Evolutionary conservation across 1,139 yeast genomes (phyloP).

Genomic region (Saccharomyces hybrid): DNA sequence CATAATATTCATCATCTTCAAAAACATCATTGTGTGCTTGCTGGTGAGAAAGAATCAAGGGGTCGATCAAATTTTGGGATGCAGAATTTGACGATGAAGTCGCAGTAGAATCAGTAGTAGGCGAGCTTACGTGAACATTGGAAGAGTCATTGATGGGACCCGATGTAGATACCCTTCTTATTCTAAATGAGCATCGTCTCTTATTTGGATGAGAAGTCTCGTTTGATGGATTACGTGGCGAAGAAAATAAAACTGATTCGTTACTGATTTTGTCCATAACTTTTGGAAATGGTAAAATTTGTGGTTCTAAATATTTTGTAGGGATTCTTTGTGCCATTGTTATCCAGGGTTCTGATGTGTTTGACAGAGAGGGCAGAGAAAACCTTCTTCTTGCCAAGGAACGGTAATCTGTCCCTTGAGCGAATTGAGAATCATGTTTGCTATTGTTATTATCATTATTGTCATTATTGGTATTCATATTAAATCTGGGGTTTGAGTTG

Average conservation of each 20-base stretch:
- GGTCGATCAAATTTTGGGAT: not conserved
- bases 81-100: not conserved
- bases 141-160: conserved; percentile 13
- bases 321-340: conserved; percentile 27
- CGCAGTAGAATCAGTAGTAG: not conserved
- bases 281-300: conserved; percentile 28
- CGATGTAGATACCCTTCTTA: conserved; percentile 29
- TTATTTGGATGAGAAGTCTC: not conserved
- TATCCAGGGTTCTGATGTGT: conserved; percentile 22
- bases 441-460: conserved; percentile 1
- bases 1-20: conserved; percentile 18
- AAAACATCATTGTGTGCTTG: conserved; percentile 5
- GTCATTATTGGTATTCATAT: not conserved
- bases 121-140: conserved; percentile 7
- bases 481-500: conserved; percentile 1
- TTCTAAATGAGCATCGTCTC: conserved; percentile 16
- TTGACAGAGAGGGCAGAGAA: conserved; percentile 3
- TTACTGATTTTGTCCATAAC: conserved; percentile 20
- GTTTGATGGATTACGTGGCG: not conserved
- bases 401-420: conserved; percentile 1
- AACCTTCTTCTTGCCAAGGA: conserved; percentile 4
- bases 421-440: not conserved
- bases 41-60: not conserved
- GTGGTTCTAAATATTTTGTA: conserved; percentile 25
- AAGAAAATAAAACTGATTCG: not conserved